Base-by-base conservation (phyloP, 169 alveolate species). In the Toxoplasma gondii region DNA sequence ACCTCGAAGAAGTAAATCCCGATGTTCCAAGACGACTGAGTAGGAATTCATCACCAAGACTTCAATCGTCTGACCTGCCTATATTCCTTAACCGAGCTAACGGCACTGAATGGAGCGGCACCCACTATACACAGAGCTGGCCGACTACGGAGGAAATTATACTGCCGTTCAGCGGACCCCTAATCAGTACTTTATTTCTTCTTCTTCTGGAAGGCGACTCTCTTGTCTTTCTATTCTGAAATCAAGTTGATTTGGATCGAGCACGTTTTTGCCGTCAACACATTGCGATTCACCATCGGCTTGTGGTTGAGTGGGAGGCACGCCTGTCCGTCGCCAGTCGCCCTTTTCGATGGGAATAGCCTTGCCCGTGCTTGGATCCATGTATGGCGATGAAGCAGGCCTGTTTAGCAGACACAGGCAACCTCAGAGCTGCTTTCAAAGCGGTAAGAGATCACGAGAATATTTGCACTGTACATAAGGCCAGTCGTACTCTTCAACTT, bases 201-300 rank as follows among this genome's bases (percentile, higher is more conserved):
- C 90, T n/a, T 82, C 90, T 17, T 38, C 69, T 17, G 90, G 90
- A 38, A 82, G 90, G n/a, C 90, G 90, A 31, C 90, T 82, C 41
- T 82, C 90, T 44, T 82, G n/a, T 82, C 90, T 2, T 24, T 82
- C 90, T 4, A 82, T 82, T 7, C 69, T 10, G 64, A 82, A 82
- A 31, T 82, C 90, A 41, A 82, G 67, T 44, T 44, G 67, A 39
- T 82, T 82, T 22, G 90, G 90, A 31, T 82, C 64, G 9, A 82
- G 36, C 29, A 39, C 41, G 36, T 82, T 43, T 82, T n/a, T 31
- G 39, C 19, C 84, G 44, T 74, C 43, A 1, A 49, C 67, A 16
- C 0, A 16, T 67, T 9, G 90, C 67, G 58, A 17, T 9, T 43
- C 69, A 67, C 39, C 27, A 12, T 31, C 43, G 9, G n/a, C 12